phyloP scores from a whole-genome alignment of 129 eudicot genomes.

The Helianthus tuberosus region DNA sequence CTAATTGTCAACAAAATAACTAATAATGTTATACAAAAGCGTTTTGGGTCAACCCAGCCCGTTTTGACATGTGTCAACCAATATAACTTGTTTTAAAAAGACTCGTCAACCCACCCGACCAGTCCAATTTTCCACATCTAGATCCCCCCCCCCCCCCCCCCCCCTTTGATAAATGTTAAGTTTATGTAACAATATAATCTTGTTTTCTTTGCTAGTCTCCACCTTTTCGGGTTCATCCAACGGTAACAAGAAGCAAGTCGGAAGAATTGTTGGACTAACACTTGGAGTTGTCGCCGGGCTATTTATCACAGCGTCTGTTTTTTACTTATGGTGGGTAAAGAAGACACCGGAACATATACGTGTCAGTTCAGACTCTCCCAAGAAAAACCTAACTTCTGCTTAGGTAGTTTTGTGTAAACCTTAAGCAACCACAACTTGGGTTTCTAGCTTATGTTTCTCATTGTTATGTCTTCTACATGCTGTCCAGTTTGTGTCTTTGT shows the following conservation, averaged over 20 bases:
- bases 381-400: slow-evolving; percentile 32
- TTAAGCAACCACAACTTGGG: neutral
- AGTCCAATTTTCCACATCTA: neutral
- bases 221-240: slow-evolving; percentile 29
- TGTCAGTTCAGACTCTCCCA: slow-evolving; percentile 50
- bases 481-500: slow-evolving; percentile 5
- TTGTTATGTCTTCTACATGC: neutral
- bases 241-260: slow-evolving; percentile 39
- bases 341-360: slow-evolving; percentile 41
- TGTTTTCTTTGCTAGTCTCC: slow-evolving; percentile 38
- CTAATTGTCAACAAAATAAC: neutral
- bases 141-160: neutral
- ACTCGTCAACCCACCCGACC: neutral
- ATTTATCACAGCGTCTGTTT: slow-evolving; percentile 37
- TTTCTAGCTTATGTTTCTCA: neutral
- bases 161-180: neutral
- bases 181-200: neutral
- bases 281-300: slow-evolving; percentile 54
- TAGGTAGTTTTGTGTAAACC: slow-evolving; percentile 13
- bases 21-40: neutral
- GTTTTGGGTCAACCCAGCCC: slow-evolving; percentile 4
- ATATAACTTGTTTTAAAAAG: neutral
- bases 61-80: neutral
- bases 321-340: slow-evolving; percentile 63
- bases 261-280: slow-evolving; percentile 48